phyloP scores from a whole-genome alignment of 1,139 yeast species.

The Suhomyces atakaporum region DNA sequence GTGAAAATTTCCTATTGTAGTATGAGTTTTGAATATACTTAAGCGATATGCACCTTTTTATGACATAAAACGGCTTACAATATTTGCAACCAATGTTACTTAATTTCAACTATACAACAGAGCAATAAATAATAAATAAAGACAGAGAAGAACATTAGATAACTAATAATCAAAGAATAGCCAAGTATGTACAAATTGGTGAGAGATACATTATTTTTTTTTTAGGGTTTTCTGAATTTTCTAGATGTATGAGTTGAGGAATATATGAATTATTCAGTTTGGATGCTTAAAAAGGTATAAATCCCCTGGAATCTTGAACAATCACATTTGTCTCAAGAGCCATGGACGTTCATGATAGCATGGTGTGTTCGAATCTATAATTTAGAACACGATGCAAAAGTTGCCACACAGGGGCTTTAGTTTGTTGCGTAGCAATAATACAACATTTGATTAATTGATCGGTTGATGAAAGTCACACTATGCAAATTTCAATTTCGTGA shows the following conservation, averaged over 20 bases:
- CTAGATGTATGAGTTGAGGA: conserved; percentile 5
- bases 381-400: conserved; percentile 9
- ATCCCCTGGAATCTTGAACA: neutral
- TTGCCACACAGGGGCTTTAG: conserved; percentile 1
- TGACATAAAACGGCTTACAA: neutral
- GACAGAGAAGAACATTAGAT: conserved; percentile 4
- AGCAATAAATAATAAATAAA: conserved; percentile 5
- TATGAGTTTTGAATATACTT: neutral
- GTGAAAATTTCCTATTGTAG: too few relatives aligned
- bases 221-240: conserved; percentile 3
- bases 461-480: conserved; percentile 1
- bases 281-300: neutral
- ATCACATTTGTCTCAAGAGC: conserved; percentile 1
- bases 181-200: conserved; percentile 5
- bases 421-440: conserved; percentile 4
- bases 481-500: neutral
- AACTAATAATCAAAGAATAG: conserved; percentile 2
- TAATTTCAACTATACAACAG: conserved; percentile 4
- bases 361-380: conserved; percentile 1
- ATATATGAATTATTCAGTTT: neutral
- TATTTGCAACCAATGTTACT: neutral
- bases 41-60: neutral
- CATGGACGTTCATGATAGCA: conserved; percentile 1
- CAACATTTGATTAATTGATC: conserved; percentile 7
- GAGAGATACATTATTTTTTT: conserved; percentile 2